Base-by-base conservation (phyloP, 2,329 filamentous ascomycete species). In the Fusarium penzigii region DNA sequence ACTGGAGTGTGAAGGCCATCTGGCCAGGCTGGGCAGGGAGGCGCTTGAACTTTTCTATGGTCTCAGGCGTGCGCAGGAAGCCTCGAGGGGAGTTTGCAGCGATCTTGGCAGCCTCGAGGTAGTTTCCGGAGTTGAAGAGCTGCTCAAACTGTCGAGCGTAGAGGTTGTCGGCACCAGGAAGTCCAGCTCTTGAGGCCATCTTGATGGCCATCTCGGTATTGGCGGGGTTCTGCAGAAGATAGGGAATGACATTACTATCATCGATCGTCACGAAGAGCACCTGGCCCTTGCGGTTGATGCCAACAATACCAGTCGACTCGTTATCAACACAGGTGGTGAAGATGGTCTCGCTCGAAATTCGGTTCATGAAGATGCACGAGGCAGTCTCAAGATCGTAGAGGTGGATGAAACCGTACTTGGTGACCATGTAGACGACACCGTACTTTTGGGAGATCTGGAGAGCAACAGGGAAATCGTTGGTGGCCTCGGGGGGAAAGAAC, bases 321-420 rank as follows among this genome's bases (percentile, higher is more conserved):
- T 83, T 82, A 70, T 99, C 94, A 36, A 87, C 78, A 43, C 90
- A 88, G 17, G 92, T 97, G 25, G 93, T 95, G 78, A 99, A 99
- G 71, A 99, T 97, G 25, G 94, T 99, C 71, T 99, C 94, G 78
- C 92, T 96, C 34, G 94, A 99, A 68, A 99, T 99, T 65, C 95
- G 89, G 81, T 99, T 99, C 92, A 99, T 95, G 83, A 97, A 99
- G 70, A 99, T 94, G 71, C 91, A 95, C 12, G 89, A 89, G 52
- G 90, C 95, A 8, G 90, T 94, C 78, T 99, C 95, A 51, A 99
- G 85, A 68, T 99, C 95, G 76, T 99, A 97, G 20, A 99, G 84
- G 75, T 99, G 94, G 66, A 99, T 97, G 76, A 97, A 99, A 48
- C 94, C 94, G 68, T 97, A 99, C 74, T 99, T 99, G 51, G 94